Base-by-base conservation (phyloP, 768 basidiomycete genomes). In the Butyriboletus loyo region DNA sequence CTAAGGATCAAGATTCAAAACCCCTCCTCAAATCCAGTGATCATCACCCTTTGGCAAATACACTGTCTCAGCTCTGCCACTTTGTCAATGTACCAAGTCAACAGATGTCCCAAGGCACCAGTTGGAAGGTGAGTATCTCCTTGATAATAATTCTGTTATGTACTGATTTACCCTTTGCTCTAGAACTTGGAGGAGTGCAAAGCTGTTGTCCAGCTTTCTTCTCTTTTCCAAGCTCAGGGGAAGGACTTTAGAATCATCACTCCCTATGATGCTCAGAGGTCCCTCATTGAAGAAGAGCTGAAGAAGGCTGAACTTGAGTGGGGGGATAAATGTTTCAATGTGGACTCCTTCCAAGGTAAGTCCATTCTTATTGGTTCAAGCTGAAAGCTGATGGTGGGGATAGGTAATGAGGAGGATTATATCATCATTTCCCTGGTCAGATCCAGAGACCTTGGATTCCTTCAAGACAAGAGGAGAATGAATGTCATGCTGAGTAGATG, bases 401-500 rank as follows among this genome's bases (percentile, higher is more conserved):
- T 56, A 92, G 91, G 90, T 11, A 92, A 92, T 76, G 91, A 93
- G 62, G 86, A 86, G 48, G 84, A 92, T 49, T 81, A 80, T 28
- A 85, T 91, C 41, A 76, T 91, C 53, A 77, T 91, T 42, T 90
- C 89, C 7, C 56, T 87, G 15, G 87, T 88, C 6, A 77, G 88
- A 24, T 77, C 87, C 0, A 69, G 68, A 31, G 77, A 74, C 4
- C 71, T 86, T 42, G 91, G 90, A 5, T 93, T 93, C 57, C 73
- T 93, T 31, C 63, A 68, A 14, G 84, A 84, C 60, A 57, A 76
- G 10, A 77, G 85, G 27, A 77, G 91, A 17, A 85, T 87, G 48
- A 92, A 93, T 83, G 90, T 93, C 52, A 91, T 93, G 89, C 83
- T 92, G 8, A 86, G 84, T 42, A 81, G 91, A 34, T 90, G 86